Conservation (phyloP, 2,329 filamentous ascomycete genomes). For the Sporothrix mexicana region DNA sequence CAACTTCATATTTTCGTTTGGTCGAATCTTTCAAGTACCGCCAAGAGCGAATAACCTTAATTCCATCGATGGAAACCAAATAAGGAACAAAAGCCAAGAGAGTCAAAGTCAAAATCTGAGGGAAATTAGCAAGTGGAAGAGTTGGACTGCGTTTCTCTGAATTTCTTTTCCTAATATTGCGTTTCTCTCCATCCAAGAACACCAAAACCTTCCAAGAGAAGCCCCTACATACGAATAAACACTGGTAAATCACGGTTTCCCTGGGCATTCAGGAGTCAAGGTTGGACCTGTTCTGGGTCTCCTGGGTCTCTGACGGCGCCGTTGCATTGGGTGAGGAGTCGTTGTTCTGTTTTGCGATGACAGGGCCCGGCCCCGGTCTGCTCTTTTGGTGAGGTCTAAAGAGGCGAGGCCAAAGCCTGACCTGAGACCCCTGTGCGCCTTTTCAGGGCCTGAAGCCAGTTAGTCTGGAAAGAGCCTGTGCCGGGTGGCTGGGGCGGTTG, state of each 20-base stretch:
- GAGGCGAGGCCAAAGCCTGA: neutral
- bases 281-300: neutral
- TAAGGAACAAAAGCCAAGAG: neutral
- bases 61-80: neutral
- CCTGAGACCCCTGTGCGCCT: neutral
- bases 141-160: neutral
- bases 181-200: no score
- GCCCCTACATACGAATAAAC: neutral
- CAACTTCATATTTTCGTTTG: neutral
- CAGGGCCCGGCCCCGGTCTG: neutral
- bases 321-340: conserved; percentile 27
- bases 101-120: neutral
- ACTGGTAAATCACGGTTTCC: neutral
- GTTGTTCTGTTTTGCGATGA: neutral
- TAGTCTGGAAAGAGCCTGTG: conserved; percentile 13
- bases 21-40: neutral
- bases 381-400: neutral
- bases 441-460: neutral
- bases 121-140: conserved; percentile 15
- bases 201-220: neutral
- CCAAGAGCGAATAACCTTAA: conserved; percentile 5
- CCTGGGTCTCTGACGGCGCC: neutral
- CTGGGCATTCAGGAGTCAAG: conserved; percentile 13
- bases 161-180: no score
- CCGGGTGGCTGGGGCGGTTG: conserved; percentile 22